phyloP scores from a whole-genome alignment of 805 yeast genomes.

The Yueomyces sp. region DNA sequence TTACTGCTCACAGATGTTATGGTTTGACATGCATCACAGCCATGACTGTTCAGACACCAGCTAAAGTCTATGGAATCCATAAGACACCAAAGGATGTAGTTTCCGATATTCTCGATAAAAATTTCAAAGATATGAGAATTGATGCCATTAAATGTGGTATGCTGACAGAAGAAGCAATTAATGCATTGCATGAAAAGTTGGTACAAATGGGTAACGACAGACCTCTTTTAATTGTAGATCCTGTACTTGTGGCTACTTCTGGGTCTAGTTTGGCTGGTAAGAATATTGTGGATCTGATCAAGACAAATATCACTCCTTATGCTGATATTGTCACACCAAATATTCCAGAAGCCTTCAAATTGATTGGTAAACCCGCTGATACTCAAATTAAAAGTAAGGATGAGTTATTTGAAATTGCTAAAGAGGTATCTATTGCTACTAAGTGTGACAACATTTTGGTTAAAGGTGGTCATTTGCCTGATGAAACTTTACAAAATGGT shows the following conservation, averaged over 20 bases:
- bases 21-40: conserved; percentile 71
- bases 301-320: conserved; percentile 32
- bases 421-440: conserved; percentile 24
- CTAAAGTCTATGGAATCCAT: conserved; percentile 28
- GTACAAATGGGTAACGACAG: conserved; percentile 16
- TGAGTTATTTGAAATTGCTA: conserved; percentile 29
- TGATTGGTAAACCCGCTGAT: conserved; percentile 15
- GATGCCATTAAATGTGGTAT: conserved; percentile 73
- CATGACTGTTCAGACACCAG: conserved; percentile 63
- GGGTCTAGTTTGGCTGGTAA: conserved; percentile 46
- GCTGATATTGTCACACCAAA: conserved; percentile 69
- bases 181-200: conserved; percentile 29
- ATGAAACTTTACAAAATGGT: conserved; percentile 19
- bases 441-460: conserved; percentile 44
- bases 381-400: conserved; percentile 24
- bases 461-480: conserved; percentile 72
- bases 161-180: conserved; percentile 44
- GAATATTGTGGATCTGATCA: conserved; percentile 27
- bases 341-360: conserved; percentile 44
- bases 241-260: conserved; percentile 74
- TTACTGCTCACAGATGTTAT: conserved; percentile 60
- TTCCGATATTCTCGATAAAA: conserved; percentile 34
- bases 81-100: conserved; percentile 33
- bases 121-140: conserved; percentile 46
- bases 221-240: conserved; percentile 51